A percentile compares a stretch with the other conserved stretches of the same genome.
These are phyloP conservation scores for Vittaforma corneae DNA, from an alignment of 371 early-diverging fungal genomes.

Conservation along the genomic window DNA sequence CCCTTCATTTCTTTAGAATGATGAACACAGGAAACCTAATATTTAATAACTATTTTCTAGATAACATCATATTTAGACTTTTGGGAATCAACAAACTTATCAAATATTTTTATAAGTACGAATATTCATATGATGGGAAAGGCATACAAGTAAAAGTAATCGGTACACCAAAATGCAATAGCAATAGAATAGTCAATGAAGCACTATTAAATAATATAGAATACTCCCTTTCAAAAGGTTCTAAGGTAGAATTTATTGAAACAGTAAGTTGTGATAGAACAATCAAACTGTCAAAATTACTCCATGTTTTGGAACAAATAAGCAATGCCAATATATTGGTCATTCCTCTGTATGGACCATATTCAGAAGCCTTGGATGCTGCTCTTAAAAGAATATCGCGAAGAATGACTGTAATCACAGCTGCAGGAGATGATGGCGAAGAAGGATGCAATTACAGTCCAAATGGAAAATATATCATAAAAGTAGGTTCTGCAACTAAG, in stretches of 20 bases:
- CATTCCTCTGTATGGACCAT: slow-evolving; percentile 50
- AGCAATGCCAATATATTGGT: slow-evolving; percentile 30
- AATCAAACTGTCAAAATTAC: slow-evolving; percentile 44
- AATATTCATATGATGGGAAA: slow-evolving; percentile 49
- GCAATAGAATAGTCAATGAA: slow-evolving; percentile 31
- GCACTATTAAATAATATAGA: slow-evolving; percentile 20
- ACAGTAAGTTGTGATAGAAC: slow-evolving; percentile 39
- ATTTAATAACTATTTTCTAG: slow-evolving; percentile 45
- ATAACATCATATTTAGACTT: slow-evolving; percentile 33
- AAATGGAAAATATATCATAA: slow-evolving; percentile 44
- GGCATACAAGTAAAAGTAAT: slow-evolving; percentile 40
- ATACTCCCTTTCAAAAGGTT: slow-evolving; percentile 48
- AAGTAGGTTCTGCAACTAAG: slow-evolving; percentile 45
- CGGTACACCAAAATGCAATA: slow-evolving; percentile 42
- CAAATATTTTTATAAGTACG: slow-evolving; percentile 27
- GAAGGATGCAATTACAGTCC: slow-evolving; percentile 53
- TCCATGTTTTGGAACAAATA: slow-evolving; percentile 42
- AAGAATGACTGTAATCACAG: slow-evolving; percentile 39
- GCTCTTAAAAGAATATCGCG: slow-evolving; percentile 29
- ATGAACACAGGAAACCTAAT: slow-evolving; percentile 32
- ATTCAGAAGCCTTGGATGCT: slow-evolving; percentile 39
- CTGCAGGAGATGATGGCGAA: slow-evolving; percentile 51
- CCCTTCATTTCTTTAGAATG: slow-evolving; percentile 41
- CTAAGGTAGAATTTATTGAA: slow-evolving; percentile 33
- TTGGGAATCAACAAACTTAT: slow-evolving; percentile 33